Base-by-base conservation (phyloP, 129 eudicot species). In the Escallonia herrerae region DNA sequence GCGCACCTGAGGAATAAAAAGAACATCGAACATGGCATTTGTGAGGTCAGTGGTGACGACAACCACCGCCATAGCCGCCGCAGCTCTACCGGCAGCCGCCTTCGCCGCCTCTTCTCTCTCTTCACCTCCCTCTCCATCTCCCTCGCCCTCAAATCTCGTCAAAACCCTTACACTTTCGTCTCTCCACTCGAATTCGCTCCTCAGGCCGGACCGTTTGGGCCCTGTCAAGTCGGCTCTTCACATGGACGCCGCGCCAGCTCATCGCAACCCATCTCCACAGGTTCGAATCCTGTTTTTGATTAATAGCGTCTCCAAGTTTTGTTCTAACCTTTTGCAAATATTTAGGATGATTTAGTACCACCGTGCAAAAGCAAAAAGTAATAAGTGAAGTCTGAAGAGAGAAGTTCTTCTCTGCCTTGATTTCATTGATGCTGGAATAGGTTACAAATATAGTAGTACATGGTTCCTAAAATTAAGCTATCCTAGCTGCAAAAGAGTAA, bases 31-130 rank as follows among this genome's bases (percentile, higher is more conserved):
- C 46, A 89, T 90, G 97, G 80, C 82, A 63, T 80, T 79, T 69
- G 57, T 86, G 41, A 83, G 89, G 84, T 79, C 90, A 57, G 65
- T 76, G 57, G 33, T 22, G 33, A 22, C 33, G 33, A 22, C 33
- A 22, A 22, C 33, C 33, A 22, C 33, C 33, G 76, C 79, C 15
- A 70, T 89, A 53, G 66, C 85, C 49, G 72, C 82, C 38, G 64
- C 87, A 10, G 83, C 93, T 12, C 55, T 74, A 42, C 78, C 90
- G 8, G 87, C 90, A 14, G 79, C 84, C n/a, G 58, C 75, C 13
- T 63, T 78, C 4, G 71, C 81, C n/a, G 38, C 78, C 22, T 58
- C 83, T 67, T 81, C 78, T 66, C 66, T 66, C 60, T 68, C 83
- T 22, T 60, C 80, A 9, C 33, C 33, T 22, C 71, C 81, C 7